Conservation (phyloP, 441 rosid species). For the Flueggea neowawraea region DNA sequence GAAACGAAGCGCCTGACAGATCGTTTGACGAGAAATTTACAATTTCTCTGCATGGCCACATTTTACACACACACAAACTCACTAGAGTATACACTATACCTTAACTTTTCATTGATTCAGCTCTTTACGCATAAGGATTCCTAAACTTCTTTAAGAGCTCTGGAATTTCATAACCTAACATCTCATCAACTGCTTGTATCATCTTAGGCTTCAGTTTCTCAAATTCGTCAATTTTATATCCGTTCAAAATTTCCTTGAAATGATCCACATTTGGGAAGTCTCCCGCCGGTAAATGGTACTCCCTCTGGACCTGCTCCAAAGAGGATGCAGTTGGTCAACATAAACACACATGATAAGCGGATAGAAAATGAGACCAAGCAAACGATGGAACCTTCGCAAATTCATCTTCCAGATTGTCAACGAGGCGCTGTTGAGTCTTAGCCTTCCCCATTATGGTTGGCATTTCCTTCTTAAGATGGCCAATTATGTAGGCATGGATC, state of each 20-base stretch:
- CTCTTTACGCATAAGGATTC: slow-evolving; percentile 64
- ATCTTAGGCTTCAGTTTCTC: slow-evolving; percentile 90
- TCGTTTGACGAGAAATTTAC: too few species aligned
- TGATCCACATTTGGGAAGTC: slow-evolving; percentile 88
- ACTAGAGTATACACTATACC: too few species aligned
- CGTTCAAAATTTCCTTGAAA: slow-evolving; percentile 63
- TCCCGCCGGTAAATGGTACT: slow-evolving; percentile 78
- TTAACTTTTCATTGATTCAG: too few species aligned
- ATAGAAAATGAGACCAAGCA: neutral
- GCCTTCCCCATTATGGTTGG: slow-evolving; percentile 94
- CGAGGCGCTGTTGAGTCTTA: slow-evolving; percentile 77
- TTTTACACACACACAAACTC: too few species aligned
- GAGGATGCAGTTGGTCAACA: neutral
- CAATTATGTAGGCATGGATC: slow-evolving; percentile 87
- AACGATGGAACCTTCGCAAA: slow-evolving; percentile 53
- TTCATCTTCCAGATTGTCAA: slow-evolving; percentile 72
- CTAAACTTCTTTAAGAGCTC: slow-evolving; percentile 73
- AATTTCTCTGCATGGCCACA: too few species aligned
- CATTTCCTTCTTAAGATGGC: slow-evolving; percentile 95
- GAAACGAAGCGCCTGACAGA: too few species aligned
- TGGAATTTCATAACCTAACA: slow-evolving; percentile 92
- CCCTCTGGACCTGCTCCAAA: slow-evolving; percentile 71
- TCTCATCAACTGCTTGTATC: slow-evolving; percentile 87
- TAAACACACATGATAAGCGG: neutral
- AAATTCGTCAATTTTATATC: slow-evolving; percentile 80